phyloP scores from a whole-genome alignment of 371 early-diverging fungal species.

The Parasitella parasitica region DNA sequence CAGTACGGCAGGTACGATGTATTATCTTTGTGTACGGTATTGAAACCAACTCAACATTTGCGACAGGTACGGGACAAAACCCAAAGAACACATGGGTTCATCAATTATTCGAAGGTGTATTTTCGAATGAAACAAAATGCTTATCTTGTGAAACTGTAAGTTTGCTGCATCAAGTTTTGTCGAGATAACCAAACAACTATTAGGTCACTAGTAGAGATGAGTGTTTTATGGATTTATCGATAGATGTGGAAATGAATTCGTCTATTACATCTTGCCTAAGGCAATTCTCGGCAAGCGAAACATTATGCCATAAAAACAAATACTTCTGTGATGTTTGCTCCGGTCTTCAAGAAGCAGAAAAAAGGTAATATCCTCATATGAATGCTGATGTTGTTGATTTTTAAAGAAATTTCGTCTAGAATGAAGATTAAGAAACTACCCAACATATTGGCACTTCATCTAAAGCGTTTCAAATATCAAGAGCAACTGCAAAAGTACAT shows the following conservation, averaged over 20 bases:
- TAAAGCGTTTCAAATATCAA: constrained; percentile 97
- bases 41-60: background rate
- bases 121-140: constrained; percentile 96
- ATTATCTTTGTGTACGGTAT: background rate
- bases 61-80: background rate
- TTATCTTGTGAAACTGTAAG: constrained; percentile 91
- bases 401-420: constrained; percentile 38
- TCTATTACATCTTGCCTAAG: constrained; percentile 90
- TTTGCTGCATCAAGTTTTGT: too few species aligned
- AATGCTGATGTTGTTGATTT: background rate
- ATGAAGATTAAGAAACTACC: constrained; percentile 95
- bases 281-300: constrained; percentile 93
- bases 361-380: constrained; percentile 51
- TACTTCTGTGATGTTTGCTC: constrained; percentile 95
- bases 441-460: constrained; percentile 91
- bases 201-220: constrained; percentile 93
- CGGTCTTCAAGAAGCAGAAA: constrained; percentile 95
- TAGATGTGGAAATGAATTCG: constrained; percentile 94
- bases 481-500: constrained; percentile 86
- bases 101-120: constrained; percentile 90
- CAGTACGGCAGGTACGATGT: background rate
- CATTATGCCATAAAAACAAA: constrained; percentile 92
- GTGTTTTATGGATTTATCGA: constrained; percentile 91
- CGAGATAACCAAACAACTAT: too few species aligned
- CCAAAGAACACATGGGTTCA: constrained; percentile 87